phyloP scores from a whole-genome alignment of 345 rosid species.

The Linum tenue region DNA sequence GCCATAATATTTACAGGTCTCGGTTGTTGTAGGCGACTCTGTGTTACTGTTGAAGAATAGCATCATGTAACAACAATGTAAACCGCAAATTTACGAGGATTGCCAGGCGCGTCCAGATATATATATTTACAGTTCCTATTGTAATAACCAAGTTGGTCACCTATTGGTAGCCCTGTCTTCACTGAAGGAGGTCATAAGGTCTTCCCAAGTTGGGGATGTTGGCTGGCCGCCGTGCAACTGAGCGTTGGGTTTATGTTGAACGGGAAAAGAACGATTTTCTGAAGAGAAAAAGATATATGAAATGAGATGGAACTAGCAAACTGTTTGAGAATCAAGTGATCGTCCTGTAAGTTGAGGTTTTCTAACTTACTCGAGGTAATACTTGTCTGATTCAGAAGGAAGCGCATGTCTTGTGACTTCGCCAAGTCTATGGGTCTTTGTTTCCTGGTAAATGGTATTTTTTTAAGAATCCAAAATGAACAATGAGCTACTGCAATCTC shows the following conservation, averaged over 20 bases:
- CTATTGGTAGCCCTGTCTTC: slow-evolving; percentile 25
- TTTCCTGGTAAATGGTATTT: slow-evolving; percentile 30
- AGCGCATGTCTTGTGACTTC: slow-evolving; percentile 77
- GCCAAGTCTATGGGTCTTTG: slow-evolving; percentile 79
- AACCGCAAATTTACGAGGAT: background rate
- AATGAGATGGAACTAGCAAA: slow-evolving; percentile 11
- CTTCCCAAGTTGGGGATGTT: slow-evolving; percentile 25
- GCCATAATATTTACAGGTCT: slow-evolving; percentile 36
- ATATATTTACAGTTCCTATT: slow-evolving; percentile 1
- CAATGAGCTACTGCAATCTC: background rate
- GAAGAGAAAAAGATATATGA: slow-evolving; percentile 20
- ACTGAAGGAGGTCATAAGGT: slow-evolving; percentile 19
- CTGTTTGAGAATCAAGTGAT: background rate
- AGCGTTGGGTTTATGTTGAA: slow-evolving; percentile 26
- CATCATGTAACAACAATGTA: slow-evolving; percentile 1
- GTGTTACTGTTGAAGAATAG: slow-evolving; percentile 17
- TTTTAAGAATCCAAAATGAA: background rate
- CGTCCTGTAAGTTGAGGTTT: background rate
- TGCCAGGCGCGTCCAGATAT: background rate
- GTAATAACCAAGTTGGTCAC: slow-evolving; percentile 17
- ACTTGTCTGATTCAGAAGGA: slow-evolving; percentile 48
- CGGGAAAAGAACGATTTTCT: slow-evolving; percentile 36
- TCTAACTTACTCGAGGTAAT: slow-evolving; percentile 53
- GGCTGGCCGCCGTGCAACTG: slow-evolving; percentile 27
- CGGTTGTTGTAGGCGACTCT: slow-evolving; percentile 22